Base-by-base conservation (phyloP, 2,329 filamentous ascomycete species). In the Botrytis byssoidea region DNA sequence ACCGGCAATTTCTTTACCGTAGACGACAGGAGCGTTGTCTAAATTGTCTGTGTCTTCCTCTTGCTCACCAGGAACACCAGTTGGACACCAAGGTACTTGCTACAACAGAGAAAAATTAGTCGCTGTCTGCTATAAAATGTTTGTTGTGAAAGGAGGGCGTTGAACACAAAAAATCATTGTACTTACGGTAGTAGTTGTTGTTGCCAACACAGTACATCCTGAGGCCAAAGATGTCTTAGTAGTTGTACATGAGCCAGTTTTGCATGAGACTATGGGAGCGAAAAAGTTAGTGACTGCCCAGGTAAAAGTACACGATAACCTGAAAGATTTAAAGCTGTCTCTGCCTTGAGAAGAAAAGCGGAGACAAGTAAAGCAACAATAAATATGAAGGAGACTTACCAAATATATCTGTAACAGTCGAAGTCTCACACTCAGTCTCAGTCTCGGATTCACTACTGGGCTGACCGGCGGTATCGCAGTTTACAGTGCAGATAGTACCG, bases 391-490 rank as follows among this genome's bases (percentile, higher is more conserved):
- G 18, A 14, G 16, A 29, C 60, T 25, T 42, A 63, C 60, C 60
- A 29, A 63, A 67, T 55, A 55, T 55, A 22, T 67, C 65, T 55
- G 65, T 67, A 35, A 67, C 44, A 32, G 65, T 67, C 8, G 22
- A n/a, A 37, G 65, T 67, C 32, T 25, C 35, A 35, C 46, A 67
- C 65, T 67, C 44, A 18, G 44, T 37, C 60, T 63, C 60, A 2
- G 60, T 9, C 14, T 63, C 60, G 6, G 60, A 16, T 8, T 63
- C 60, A 16, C 35, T 42, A 16, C 29, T 51, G 4, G 65, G 35
- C 14, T 67, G 25, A 1, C 65, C 65, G 4, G 44, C n/a, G 32
- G 44, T 48, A 20, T 51, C 65, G 44, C 65, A 67, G 20, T 67
- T 67, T 14, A 25, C 8, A n/a, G 20, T n/a, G 25, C 65, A 67